These are phyloP conservation scores for Aspergillus melleus DNA, from an alignment of 2,329 filamentous ascomycete genomes.

Conservation along the genomic window DNA sequence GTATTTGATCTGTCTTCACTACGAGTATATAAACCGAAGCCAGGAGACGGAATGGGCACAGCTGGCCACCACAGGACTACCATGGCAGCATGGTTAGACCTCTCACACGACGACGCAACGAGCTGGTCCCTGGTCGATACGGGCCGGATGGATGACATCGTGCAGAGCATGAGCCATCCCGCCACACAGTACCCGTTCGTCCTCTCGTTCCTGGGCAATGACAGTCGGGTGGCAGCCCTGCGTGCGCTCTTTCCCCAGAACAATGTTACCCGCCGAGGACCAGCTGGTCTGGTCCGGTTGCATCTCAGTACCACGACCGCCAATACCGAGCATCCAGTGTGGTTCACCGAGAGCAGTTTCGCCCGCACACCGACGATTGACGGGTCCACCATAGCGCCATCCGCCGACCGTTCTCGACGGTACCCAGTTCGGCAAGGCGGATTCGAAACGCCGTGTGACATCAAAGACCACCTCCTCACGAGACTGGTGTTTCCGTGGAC, in stretches of 20 bases:
- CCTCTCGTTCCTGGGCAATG: slow-evolving; percentile 15
- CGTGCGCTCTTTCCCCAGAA: slow-evolving; percentile 17
- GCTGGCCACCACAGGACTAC: neutral
- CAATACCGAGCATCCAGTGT: slow-evolving; percentile 8
- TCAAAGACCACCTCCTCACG: neutral
- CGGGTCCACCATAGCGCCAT: neutral
- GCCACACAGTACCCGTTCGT: neutral
- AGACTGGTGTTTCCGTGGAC: slow-evolving; percentile 14
- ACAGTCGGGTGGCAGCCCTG: slow-evolving; percentile 13
- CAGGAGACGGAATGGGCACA: neutral
- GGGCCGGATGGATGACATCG: slow-evolving; percentile 1
- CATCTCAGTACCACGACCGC: slow-evolving; percentile 14
- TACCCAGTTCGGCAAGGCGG: neutral
- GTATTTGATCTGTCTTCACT: neutral
- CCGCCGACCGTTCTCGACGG: slow-evolving; percentile 3
- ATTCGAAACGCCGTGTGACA: neutral
- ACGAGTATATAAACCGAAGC: neutral
- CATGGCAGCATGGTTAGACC: slow-evolving; percentile 19
- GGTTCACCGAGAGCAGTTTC: slow-evolving; percentile 15
- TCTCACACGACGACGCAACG: slow-evolving; percentile 3
- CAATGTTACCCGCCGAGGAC: slow-evolving; percentile 14
- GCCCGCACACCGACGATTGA: neutral
- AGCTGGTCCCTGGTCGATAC: slow-evolving; percentile 17
- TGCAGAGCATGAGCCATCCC: too few relatives aligned
- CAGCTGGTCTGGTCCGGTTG: slow-evolving; percentile 9